phyloP scores from a whole-genome alignment of 495 filamentous ascomycete species.

The Penicillium tannophilum region DNA sequence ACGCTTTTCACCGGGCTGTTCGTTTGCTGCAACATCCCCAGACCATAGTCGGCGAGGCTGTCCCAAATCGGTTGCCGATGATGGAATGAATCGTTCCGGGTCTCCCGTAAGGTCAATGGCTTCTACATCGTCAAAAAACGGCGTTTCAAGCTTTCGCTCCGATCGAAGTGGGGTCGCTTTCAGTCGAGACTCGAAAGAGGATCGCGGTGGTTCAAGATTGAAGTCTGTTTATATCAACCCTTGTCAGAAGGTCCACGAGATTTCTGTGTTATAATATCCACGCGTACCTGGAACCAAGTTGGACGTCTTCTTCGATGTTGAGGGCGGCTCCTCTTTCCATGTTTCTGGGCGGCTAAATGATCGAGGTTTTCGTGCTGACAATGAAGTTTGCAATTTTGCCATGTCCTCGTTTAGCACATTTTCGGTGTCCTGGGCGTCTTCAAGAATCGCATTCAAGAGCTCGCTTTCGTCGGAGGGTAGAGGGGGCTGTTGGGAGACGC shows the following conservation, averaged over 20 bases:
- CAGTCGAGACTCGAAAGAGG: slow-evolving; percentile 21
- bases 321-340: slow-evolving; percentile 19
- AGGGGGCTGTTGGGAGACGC: slow-evolving; percentile 20
- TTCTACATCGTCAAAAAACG: slow-evolving; percentile 48
- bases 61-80: slow-evolving; percentile 49
- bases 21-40: slow-evolving; percentile 55
- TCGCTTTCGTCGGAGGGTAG: slow-evolving; percentile 25
- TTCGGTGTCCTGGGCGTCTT: slow-evolving; percentile 29
- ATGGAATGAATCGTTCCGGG: slow-evolving; percentile 38
- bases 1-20: slow-evolving; percentile 48
- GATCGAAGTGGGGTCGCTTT: slow-evolving; percentile 28
- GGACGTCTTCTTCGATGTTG: slow-evolving; percentile 31
- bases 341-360: slow-evolving; percentile 41
- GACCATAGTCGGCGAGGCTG: slow-evolving; percentile 60
- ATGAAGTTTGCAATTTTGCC: slow-evolving; percentile 58
- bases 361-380: slow-evolving; percentile 53
- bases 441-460: slow-evolving; percentile 24
- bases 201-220: slow-evolving; percentile 19
- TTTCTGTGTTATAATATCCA: neutral
- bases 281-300: slow-evolving; percentile 27
- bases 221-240: slow-evolving; percentile 8
- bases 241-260: neutral
- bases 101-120: slow-evolving; percentile 74
- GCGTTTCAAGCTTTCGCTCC: slow-evolving; percentile 22
- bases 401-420: slow-evolving; percentile 45